A percentile compares a stretch with the other conserved stretches of the same genome.
Evolutionary conservation across 805 yeast genomes (phyloP).

Genomic region (Candida patagonica): DNA sequence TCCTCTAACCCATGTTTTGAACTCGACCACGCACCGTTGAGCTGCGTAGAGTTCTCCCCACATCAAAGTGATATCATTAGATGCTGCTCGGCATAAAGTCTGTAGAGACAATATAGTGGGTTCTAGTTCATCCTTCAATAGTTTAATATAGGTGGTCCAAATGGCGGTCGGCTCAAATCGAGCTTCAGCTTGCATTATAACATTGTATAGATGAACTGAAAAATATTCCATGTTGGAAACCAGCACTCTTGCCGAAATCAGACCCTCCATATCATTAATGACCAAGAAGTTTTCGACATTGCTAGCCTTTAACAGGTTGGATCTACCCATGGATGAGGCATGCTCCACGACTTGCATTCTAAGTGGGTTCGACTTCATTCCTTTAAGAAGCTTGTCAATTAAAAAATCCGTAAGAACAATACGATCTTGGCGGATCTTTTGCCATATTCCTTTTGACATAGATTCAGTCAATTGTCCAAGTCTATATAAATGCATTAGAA

Average conservation of each 20-base stretch:
- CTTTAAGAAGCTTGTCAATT: constrained; percentile 8
- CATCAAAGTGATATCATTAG: constrained; percentile 21
- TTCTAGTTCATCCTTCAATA: constrained; percentile 15
- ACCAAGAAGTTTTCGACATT: constrained; percentile 1
- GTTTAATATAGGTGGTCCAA: constrained; percentile 27
- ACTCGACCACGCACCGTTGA: constrained; percentile 52
- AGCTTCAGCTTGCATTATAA: constrained; percentile 23
- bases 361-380: constrained; percentile 3
- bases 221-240: background rate
- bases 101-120: constrained; percentile 29
- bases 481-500: constrained; percentile 15
- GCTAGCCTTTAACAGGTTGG: background rate
- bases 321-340: background rate
- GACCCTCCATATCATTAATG: constrained; percentile 4
- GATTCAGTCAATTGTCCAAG: constrained; percentile 15
- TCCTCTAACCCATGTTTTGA: constrained; percentile 36
- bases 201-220: constrained; percentile 3
- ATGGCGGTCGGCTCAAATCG: constrained; percentile 25
- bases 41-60: constrained; percentile 51
- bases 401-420: constrained; percentile 9
- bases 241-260: constrained; percentile 1
- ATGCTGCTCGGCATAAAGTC: constrained; percentile 44
- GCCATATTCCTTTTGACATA: constrained; percentile 14
- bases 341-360: constrained; percentile 10
- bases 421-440: constrained; percentile 7